Percentiles rank a stretch among this genome's conserved stretches.
These are phyloP conservation scores for Thielaviopsis euricoi DNA, from an alignment of 2,329 filamentous ascomycete genomes.

Conservation along the genomic window DNA sequence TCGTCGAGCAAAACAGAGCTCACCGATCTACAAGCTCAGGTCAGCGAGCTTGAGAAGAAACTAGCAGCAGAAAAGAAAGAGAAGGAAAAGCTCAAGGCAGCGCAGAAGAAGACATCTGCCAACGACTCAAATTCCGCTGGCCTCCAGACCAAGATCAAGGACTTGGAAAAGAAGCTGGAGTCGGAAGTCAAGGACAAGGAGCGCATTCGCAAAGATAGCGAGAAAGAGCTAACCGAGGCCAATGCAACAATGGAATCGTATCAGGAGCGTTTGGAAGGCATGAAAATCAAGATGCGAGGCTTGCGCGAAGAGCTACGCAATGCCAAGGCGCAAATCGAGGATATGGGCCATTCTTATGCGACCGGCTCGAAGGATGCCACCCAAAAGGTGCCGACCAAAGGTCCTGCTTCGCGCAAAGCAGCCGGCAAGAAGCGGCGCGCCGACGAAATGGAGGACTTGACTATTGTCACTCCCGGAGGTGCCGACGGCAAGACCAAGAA, in stretches of 20 bases:
- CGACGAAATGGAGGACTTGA: constrained; percentile 30
- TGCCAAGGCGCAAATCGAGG: constrained; percentile 26
- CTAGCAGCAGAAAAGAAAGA: constrained; percentile 27
- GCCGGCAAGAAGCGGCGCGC: constrained; percentile 28
- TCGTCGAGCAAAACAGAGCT: constrained; percentile 22
- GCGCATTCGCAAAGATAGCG: constrained; percentile 27
- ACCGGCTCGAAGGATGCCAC: not conserved
- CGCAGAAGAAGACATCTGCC: constrained; percentile 3
- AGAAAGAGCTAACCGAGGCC: constrained; percentile 41
- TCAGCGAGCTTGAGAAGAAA: constrained; percentile 22
- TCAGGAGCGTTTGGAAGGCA: constrained; percentile 52
- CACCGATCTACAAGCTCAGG: constrained; percentile 24
- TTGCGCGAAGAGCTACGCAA: constrained; percentile 24
- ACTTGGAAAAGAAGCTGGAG: constrained; percentile 20
- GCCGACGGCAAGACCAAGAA: constrained; percentile 35
- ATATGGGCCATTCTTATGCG: constrained; percentile 15
- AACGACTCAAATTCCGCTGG: not conserved
- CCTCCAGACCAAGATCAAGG: constrained; percentile 6
- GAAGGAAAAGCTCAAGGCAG: constrained; percentile 28
- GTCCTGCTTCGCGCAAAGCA: constrained; percentile 18
- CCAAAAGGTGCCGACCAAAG: constrained; percentile 18
- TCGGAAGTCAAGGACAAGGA: constrained; percentile 29
- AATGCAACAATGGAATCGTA: constrained; percentile 46
- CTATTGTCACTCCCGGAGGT: constrained; percentile 29
- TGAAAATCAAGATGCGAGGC: constrained; percentile 58